Percentiles rank a stretch among this genome's conserved stretches.
phyloP scores from a whole-genome alignment of 2,329 filamentous ascomycete genomes.

The Xylariaceae sp. region DNA sequence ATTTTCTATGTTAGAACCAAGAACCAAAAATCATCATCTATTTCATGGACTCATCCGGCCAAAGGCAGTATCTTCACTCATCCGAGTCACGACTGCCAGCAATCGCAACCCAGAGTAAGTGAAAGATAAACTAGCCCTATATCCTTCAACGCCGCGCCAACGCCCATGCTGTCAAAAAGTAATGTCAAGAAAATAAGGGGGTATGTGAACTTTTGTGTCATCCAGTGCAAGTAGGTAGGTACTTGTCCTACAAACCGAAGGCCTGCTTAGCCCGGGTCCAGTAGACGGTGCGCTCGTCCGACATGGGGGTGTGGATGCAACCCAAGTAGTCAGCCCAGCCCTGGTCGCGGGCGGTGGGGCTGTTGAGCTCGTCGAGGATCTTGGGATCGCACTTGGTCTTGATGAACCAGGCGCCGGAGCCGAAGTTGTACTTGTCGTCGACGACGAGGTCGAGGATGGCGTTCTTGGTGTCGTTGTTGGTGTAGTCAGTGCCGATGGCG shows the following conservation, averaged over 20 bases:
- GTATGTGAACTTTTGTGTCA: background rate
- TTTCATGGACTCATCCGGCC: too few species aligned
- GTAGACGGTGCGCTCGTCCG: conserved; percentile 36
- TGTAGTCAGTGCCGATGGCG: conserved; percentile 17
- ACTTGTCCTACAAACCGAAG: conserved; percentile 35
- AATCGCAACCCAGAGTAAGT: too few species aligned
- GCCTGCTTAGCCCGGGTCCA: conserved; percentile 44
- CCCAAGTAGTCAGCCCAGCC: conserved; percentile 44
- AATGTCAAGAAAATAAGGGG: background rate
- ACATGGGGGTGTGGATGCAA: conserved; percentile 40
- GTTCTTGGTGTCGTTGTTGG: conserved; percentile 32
- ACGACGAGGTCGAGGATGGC: conserved; percentile 42
- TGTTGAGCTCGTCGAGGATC: conserved; percentile 34
- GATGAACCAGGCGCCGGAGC: conserved; percentile 48
- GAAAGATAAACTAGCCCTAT: too few species aligned
- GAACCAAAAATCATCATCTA: too few species aligned
- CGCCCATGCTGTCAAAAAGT: too few species aligned
- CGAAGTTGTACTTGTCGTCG: conserved; percentile 50
- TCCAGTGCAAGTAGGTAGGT: background rate
- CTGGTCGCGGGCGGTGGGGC: conserved; percentile 32
- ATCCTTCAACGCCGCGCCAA: too few species aligned
- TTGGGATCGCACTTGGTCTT: conserved; percentile 37
- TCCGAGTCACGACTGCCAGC: too few species aligned
- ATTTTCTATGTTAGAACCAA: too few species aligned
- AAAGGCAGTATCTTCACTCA: too few species aligned